A percentile compares a stretch with the other conserved stretches of the same genome.
Conservation (phyloP, 2,329 filamentous ascomycete genomes). For the Tympanopsis confertula region DNA sequence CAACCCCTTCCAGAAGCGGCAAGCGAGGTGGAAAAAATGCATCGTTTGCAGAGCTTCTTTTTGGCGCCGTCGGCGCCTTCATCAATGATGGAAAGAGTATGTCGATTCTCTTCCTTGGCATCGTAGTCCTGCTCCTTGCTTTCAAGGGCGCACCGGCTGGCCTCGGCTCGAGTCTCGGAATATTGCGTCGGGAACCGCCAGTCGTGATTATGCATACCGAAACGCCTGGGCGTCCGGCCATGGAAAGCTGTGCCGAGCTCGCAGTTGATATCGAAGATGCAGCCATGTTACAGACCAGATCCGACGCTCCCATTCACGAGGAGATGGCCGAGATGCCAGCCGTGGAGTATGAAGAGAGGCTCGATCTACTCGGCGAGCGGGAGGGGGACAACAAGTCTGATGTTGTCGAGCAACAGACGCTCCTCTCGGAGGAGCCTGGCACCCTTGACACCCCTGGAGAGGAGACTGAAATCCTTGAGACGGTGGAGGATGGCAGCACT, state of each 20-base stretch:
- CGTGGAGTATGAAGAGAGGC: not conserved
- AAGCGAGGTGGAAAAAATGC: constrained; percentile 12
- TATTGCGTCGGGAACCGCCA: not conserved
- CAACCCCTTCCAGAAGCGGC: not conserved
- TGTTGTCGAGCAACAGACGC: not conserved
- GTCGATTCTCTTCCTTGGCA: constrained; percentile 38
- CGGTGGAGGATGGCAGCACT: not conserved
- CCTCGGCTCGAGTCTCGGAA: not conserved
- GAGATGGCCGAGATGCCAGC: not conserved
- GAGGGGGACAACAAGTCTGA: not conserved
- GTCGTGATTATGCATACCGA: too few species aligned
- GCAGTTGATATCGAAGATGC: too few species aligned
- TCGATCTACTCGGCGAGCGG: not conserved
- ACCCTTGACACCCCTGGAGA: not conserved
- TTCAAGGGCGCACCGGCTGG: constrained; percentile 8
- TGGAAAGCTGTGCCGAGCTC: not conserved
- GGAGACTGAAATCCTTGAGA: not conserved
- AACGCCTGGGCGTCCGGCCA: not conserved
- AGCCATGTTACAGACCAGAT: not conserved
- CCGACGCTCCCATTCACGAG: not conserved
- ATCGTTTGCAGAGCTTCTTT: constrained; percentile 38
- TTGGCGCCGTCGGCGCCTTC: constrained; percentile 39
- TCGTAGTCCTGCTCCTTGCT: constrained; percentile 40
- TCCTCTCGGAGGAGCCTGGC: not conserved
- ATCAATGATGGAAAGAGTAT: constrained; percentile 48